A percentile compares a stretch with the other conserved stretches of the same genome.
Evolutionary conservation across 1,284 basidiomycete species (phyloP).

Genomic region (Fomitopsis betulina): DNA sequence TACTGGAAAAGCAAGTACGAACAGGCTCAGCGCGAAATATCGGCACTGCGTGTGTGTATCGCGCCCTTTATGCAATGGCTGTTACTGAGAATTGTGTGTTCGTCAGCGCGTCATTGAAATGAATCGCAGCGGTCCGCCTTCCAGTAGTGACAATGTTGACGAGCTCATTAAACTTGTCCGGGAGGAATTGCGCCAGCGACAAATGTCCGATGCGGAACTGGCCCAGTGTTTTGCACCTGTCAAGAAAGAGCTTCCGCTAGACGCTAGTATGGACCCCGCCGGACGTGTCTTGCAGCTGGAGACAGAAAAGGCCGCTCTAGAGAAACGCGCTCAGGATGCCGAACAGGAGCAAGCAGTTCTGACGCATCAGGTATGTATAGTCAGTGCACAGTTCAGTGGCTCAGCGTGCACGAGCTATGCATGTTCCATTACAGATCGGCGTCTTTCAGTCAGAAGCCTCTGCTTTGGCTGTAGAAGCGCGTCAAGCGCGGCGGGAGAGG

Average conservation of each 20-base stretch:
- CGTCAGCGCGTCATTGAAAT: not conserved
- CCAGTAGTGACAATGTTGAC: not conserved
- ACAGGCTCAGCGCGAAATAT: not conserved
- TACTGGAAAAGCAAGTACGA: not conserved
- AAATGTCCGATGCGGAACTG: slow-evolving; percentile 1
- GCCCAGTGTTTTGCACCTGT: not conserved
- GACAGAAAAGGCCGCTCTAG: not conserved
- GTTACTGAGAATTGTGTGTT: not conserved
- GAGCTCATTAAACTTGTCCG: not conserved
- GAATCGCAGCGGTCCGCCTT: not conserved
- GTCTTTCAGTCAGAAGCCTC: not conserved
- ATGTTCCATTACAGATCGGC: not conserved
- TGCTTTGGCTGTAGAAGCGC: not conserved
- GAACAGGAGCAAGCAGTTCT: not conserved
- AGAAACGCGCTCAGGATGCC: not conserved
- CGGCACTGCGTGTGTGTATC: not conserved
- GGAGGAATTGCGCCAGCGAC: not conserved
- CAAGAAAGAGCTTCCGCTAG: not conserved
- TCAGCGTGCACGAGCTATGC: not conserved
- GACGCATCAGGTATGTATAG: not conserved
- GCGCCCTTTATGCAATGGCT: not conserved
- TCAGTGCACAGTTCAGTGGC: not conserved
- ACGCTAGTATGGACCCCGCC: not conserved
- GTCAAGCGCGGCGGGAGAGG: not conserved
- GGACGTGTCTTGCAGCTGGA: not conserved